Base-by-base conservation (phyloP, 768 basidiomycete species). In the Calocera viscosa region DNA sequence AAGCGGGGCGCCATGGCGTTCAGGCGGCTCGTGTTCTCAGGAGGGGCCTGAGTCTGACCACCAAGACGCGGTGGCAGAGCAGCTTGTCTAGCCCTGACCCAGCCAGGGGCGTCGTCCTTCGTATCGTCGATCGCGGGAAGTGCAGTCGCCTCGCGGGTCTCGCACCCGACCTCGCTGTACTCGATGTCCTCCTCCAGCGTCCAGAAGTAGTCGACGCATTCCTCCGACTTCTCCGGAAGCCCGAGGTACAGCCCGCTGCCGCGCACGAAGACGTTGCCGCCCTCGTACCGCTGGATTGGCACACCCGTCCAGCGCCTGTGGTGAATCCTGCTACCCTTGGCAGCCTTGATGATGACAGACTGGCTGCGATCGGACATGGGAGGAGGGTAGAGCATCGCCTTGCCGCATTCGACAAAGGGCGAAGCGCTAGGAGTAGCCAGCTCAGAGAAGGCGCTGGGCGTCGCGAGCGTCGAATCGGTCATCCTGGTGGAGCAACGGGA, bases 231-330 rank as follows among this genome's bases (percentile, higher is more conserved):
- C 53, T 60, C 53, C 30, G 53, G 53, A 10, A 60, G 53, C 2
- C 53, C 53, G 30, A 60, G 53, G 53, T 60, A 60, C 53, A 60
- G 19, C 26, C 53, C 53, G 30, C 53, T 60, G 30, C 53, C 53
- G 53, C 53, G 53, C 26, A 60, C 53, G 30, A 28, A 60, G 53
- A 60, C 53, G 53, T 60, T 60, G 24, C 53, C 53, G 14, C 53
- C 53, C 30, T 60, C 53, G 53, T 60, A 60, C 53, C 53, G 24
- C 53, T 60, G 53, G 53, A 60, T 60, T 2, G 53, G 53, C 24
- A 60, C 53, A 2, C 26, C 53, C 7, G 53, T 60, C 53, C 26
- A 60, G 30, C 53, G 53, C 53, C 11, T 60, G 19, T 60, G 53
- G 22, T 5, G 53, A 22, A 60, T 30, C 26, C 7, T 32, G 53